A percentile compares a stretch with the other conserved stretches of the same genome.
These are phyloP conservation scores for Cryptosporidium bovis DNA, from an alignment of 169 alveolate genomes.

Conservation along the genomic window DNA sequence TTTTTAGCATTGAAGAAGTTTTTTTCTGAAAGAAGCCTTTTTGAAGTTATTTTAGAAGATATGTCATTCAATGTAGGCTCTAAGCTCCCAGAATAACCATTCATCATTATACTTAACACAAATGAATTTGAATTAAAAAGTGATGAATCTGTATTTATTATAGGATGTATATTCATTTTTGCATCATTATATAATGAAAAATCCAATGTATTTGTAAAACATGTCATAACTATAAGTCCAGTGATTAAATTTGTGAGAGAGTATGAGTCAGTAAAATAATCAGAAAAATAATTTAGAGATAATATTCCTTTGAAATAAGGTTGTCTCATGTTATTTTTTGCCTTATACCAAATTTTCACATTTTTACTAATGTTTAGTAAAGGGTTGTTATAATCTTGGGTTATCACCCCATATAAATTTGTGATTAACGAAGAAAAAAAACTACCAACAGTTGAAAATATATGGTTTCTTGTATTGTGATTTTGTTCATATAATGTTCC, in stretches of 20 bases:
- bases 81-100: constrained; percentile 28
- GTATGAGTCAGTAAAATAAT: neutral
- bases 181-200: constrained; percentile 28
- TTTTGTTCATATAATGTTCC: too few relatives aligned
- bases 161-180: constrained; percentile 8
- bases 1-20: neutral
- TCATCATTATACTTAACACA: neutral
- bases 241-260: constrained; percentile 4
- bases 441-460: too few relatives aligned
- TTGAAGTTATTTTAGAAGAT: constrained; percentile 6
- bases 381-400: neutral
- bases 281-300: neutral
- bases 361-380: neutral
- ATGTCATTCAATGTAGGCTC: neutral
- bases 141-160: constrained; percentile 1
- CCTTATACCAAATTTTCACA: constrained; percentile 31
- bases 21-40: constrained; percentile 3
- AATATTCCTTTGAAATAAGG: constrained; percentile 42
- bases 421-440: too few relatives aligned
- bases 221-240: neutral
- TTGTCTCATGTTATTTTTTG: constrained; percentile 10
- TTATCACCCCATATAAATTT: too few relatives aligned
- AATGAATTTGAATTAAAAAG: neutral
- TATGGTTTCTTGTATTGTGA: too few relatives aligned
- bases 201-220: neutral